Evolutionary conservation across 1,284 basidiomycete genomes (phyloP).

Genomic region (Anthracocystis setariae): DNA sequence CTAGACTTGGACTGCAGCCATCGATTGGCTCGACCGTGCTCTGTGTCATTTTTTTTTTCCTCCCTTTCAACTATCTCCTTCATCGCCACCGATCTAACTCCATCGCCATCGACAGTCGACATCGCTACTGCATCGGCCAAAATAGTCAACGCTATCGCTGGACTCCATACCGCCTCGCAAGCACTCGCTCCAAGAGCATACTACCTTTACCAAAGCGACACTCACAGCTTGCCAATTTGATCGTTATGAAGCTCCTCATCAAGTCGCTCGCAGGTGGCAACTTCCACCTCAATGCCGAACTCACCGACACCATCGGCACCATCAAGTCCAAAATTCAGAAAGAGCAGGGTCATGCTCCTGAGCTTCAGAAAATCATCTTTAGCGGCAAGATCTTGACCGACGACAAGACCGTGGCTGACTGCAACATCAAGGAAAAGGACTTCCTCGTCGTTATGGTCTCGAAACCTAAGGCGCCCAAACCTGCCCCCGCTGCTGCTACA

Average conservation of each 20-base stretch:
- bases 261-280: constrained; percentile 66
- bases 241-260: constrained; percentile 63
- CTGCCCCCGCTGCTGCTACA: constrained; percentile 53
- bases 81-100: too few species aligned
- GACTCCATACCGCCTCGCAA: too few species aligned
- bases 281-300: constrained; percentile 65
- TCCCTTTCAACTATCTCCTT: too few species aligned
- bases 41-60: too few species aligned
- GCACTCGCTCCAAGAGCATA: too few species aligned
- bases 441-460: constrained; percentile 98
- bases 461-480: constrained; percentile 69
- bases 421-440: constrained; percentile 97
- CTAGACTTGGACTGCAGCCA: too few species aligned
- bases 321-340: constrained; percentile 88
- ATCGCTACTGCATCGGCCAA: too few species aligned
- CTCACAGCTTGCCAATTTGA: constrained; percentile 1
- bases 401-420: constrained; percentile 85
- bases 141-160: too few species aligned
- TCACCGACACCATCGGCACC: constrained; percentile 71
- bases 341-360: constrained; percentile 78
- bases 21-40: too few species aligned
- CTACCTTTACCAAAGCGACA: too few species aligned
- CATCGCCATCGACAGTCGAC: too few species aligned
- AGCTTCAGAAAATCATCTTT: constrained; percentile 92
- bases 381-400: constrained; percentile 93